A percentile compares a stretch with the other conserved stretches of the same genome.
phyloP scores from a whole-genome alignment of 345 rosid genomes.

The Citrus unshiu region DNA sequence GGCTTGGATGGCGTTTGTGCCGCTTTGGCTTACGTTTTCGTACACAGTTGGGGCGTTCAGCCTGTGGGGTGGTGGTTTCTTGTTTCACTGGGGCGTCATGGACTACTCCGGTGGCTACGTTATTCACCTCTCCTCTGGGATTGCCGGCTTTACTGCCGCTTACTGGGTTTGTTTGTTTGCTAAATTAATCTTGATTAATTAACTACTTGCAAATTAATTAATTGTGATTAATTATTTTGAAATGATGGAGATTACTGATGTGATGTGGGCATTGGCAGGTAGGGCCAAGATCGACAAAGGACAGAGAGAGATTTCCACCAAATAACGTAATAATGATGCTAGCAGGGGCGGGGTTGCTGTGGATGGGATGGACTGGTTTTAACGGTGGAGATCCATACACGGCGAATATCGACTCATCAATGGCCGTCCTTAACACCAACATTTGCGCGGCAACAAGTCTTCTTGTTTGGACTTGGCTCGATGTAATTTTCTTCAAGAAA shows the following conservation, averaged over 20 bases:
- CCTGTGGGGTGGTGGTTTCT: conserved; percentile 53
- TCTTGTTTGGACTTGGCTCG: conserved; percentile 57
- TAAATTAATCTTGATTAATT: too few species aligned
- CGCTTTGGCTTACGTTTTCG: conserved; percentile 44
- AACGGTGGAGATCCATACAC: conserved; percentile 52
- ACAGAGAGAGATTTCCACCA: conserved; percentile 48
- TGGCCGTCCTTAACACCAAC: conserved; percentile 53
- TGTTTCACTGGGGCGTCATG: conserved; percentile 57
- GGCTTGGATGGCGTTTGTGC: conserved; percentile 56
- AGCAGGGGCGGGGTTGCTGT: conserved; percentile 45
- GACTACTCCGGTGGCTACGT: conserved; percentile 52
- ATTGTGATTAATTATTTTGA: not conserved
- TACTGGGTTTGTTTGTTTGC: conserved; percentile 29
- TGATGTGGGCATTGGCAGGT: conserved; percentile 25
- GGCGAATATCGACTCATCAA: conserved; percentile 40
- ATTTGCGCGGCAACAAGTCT: conserved; percentile 53
- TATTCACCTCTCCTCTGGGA: conserved; percentile 50
- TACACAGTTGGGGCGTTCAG: conserved; percentile 48
- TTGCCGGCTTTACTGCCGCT: conserved; percentile 40
- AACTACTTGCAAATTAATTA: not conserved
- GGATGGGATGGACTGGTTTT: conserved; percentile 66
- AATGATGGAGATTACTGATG: not conserved
- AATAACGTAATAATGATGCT: conserved; percentile 39
- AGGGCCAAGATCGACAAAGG: conserved; percentile 39
- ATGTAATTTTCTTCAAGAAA: conserved; percentile 45